phyloP scores from a whole-genome alignment of 176 grass and related monocot species.

The Aegilops bicornis region DNA sequence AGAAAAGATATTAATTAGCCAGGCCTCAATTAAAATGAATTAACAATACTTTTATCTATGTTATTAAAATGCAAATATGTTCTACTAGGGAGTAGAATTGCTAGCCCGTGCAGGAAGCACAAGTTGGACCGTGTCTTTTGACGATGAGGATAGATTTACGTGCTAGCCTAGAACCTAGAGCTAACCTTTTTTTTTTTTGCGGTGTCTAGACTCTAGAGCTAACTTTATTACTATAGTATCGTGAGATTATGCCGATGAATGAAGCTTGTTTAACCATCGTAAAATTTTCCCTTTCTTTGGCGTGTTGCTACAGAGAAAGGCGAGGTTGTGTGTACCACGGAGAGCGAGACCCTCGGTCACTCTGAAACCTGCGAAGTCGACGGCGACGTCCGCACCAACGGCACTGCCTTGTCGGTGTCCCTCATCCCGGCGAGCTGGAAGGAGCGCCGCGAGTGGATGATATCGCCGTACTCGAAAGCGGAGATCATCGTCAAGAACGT shows the following conservation, averaged over 20 bases:
- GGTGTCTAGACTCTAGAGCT: no score
- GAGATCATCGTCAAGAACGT: conserved; percentile 1
- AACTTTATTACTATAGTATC: not conserved
- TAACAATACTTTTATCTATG: no score
- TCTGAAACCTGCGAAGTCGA: not conserved
- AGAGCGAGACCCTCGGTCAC: not conserved
- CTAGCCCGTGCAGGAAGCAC: no score
- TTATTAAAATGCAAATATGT: no score
- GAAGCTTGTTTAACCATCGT: not conserved
- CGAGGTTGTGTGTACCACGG: not conserved
- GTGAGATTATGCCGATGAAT: not conserved
- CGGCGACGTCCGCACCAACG: conserved; percentile 4
- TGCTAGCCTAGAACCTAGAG: not conserved
- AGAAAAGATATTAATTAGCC: no score
- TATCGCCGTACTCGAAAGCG: conserved; percentile 50
- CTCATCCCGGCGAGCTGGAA: conserved; percentile 1
- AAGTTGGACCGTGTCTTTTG: no score
- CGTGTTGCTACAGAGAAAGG: not conserved
- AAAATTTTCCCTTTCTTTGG: not conserved
- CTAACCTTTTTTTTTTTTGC: no score
- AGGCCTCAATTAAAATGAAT: no score
- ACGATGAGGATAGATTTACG: no score
- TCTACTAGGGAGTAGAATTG: no score
- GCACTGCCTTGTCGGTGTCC: not conserved
- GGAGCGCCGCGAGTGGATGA: conserved; percentile 23